Conservation (phyloP, 345 rosid species). For the Isatis tinctoria region DNA sequence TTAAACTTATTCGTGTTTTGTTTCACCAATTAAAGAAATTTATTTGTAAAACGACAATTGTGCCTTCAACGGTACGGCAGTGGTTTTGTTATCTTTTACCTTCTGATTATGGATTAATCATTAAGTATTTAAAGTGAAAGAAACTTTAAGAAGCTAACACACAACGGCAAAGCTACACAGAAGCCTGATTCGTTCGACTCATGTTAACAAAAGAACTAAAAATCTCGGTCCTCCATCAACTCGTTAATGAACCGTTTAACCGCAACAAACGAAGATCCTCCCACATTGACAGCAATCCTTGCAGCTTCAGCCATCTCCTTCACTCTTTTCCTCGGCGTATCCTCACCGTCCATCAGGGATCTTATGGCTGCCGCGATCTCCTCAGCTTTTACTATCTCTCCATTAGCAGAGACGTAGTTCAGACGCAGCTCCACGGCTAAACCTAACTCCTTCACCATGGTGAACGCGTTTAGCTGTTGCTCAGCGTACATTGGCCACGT, state of each 20-base stretch:
- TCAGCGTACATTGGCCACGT: constrained; percentile 54
- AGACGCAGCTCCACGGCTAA: constrained; percentile 36
- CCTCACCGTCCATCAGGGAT: constrained; percentile 29
- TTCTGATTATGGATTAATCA: too few species aligned
- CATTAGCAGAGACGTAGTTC: constrained; percentile 20
- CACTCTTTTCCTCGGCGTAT: constrained; percentile 30
- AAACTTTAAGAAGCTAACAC: too few species aligned
- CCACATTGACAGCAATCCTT: constrained; percentile 26
- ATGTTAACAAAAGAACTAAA: not conserved
- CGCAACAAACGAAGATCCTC: constrained; percentile 39
- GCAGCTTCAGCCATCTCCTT: constrained; percentile 28
- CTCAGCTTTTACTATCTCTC: constrained; percentile 31
- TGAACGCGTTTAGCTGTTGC: constrained; percentile 50
- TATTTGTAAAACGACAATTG: not conserved
- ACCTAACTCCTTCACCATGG: constrained; percentile 44
- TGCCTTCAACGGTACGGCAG: not conserved
- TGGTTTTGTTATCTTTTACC: not conserved
- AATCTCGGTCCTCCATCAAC: constrained; percentile 4
- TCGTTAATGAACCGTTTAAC: constrained; percentile 30
- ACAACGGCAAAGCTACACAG: too few species aligned
- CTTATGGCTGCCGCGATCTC: constrained; percentile 36
- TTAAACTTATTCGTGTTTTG: not conserved
- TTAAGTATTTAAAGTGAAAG: too few species aligned
- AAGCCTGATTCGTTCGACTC: too few species aligned
- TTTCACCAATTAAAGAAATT: not conserved